Conservation (phyloP, 2,329 filamentous ascomycete species). For the Microthyrium microscopicum region DNA sequence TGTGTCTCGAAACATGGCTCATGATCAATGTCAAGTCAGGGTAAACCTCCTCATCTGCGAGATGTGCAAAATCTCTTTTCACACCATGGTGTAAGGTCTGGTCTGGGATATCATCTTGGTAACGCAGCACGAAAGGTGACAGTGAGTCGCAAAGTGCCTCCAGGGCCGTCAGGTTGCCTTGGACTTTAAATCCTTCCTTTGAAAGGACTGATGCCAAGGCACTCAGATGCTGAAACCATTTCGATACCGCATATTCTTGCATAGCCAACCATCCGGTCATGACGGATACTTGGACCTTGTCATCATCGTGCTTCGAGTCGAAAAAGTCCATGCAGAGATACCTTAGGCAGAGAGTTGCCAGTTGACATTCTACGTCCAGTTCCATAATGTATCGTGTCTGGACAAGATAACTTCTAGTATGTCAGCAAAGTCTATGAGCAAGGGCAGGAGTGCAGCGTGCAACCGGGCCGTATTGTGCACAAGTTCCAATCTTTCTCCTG, state of each 20-base stretch:
- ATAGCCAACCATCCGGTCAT: constrained; percentile 14
- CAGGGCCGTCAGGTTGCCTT: constrained; percentile 8
- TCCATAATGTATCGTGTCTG: neutral
- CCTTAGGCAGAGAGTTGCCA: constrained; percentile 14
- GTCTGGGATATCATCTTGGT: too few relatives aligned
- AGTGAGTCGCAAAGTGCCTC: too few relatives aligned
- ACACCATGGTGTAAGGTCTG: too few relatives aligned
- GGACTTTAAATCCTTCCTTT: constrained; percentile 5
- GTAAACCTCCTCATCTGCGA: too few relatives aligned
- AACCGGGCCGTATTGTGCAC: too few relatives aligned
- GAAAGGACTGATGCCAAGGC: constrained; percentile 13
- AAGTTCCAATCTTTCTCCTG: too few relatives aligned
- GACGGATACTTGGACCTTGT: constrained; percentile 9
- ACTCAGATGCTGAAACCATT: constrained; percentile 17
- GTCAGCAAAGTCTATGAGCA: neutral
- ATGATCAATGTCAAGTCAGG: too few relatives aligned
- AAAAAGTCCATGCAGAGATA: constrained; percentile 15
- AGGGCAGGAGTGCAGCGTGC: neutral
- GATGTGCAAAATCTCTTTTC: too few relatives aligned
- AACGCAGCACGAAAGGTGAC: too few relatives aligned
- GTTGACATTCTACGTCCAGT: constrained; percentile 12
- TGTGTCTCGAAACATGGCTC: too few relatives aligned
- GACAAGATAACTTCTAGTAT: neutral
- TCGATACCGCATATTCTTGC: constrained; percentile 17
- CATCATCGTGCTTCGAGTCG: constrained; percentile 9